Conservation (phyloP, 306 rosid genomes). For the Argentina anserina region DNA sequence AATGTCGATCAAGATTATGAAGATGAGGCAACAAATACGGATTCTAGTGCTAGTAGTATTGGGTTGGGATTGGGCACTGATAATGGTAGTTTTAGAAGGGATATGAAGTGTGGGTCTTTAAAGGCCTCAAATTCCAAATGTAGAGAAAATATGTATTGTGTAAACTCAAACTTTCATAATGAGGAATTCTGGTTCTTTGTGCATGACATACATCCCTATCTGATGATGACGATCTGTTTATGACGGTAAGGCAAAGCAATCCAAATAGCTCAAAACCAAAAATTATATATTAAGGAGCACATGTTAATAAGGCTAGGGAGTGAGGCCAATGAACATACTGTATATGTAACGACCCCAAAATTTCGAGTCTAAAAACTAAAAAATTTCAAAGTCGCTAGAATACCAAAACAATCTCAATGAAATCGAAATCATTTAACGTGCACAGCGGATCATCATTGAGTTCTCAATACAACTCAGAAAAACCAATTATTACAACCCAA, state of each 20-base stretch:
- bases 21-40: conserved; percentile 2
- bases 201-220: background rate
- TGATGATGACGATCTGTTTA: background rate
- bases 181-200: conserved; percentile 12
- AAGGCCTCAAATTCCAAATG: conserved; percentile 3
- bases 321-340: no score
- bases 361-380: no score
- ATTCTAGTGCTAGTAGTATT: no score
- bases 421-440: no score
- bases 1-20: background rate
- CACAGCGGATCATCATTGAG: no score
- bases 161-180: conserved; percentile 13
- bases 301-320: no score
- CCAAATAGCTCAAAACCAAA: background rate
- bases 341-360: no score
- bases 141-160: background rate
- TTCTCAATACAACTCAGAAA: no score
- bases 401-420: no score
- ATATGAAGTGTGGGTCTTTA: conserved; percentile 4
- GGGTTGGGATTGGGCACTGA: background rate
- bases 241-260: background rate
- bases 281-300: background rate
- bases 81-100: background rate
- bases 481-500: no score
- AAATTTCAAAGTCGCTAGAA: no score